These are phyloP conservation scores for Cercospora sesami DNA, from an alignment of 2,329 filamentous ascomycete species.

Conservation along the genomic window DNA sequence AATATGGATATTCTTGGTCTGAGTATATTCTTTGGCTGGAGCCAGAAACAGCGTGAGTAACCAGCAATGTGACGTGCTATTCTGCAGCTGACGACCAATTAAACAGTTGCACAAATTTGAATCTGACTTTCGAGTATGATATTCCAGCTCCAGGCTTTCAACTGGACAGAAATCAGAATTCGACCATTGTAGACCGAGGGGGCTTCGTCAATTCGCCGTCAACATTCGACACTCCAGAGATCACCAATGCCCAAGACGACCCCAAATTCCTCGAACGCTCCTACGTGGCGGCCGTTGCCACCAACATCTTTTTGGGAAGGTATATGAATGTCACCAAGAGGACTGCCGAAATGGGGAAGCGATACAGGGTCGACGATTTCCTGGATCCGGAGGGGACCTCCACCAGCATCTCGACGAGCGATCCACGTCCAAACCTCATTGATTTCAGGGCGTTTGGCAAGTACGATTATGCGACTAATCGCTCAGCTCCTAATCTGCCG, in stretches of 20 bases:
- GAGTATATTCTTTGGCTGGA: slow-evolving; percentile 14
- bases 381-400: background rate
- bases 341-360: background rate
- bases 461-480: background rate
- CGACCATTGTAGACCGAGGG: slow-evolving; percentile 9
- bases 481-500: slow-evolving; percentile 1
- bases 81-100: background rate
- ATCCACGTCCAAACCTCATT: slow-evolving; percentile 2
- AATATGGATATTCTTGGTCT: slow-evolving; percentile 7
- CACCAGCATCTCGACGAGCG: background rate
- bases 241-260: slow-evolving; percentile 7
- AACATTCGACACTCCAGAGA: background rate
- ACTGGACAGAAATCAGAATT: background rate
- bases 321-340: slow-evolving; percentile 8
- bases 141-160: slow-evolving; percentile 1
- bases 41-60: slow-evolving; percentile 11
- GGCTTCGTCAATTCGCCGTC: background rate
- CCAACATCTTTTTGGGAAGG: slow-evolving; percentile 9
- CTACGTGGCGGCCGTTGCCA: background rate
- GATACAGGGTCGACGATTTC: background rate
- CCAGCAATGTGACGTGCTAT: too few species aligned
- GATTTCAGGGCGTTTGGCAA: background rate
- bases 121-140: slow-evolving; percentile 13
- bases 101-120: slow-evolving; percentile 11
- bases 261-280: slow-evolving; percentile 10